Conservation (phyloP, 257 asterid genomes). For the Nicotiana tomentosiformis region DNA sequence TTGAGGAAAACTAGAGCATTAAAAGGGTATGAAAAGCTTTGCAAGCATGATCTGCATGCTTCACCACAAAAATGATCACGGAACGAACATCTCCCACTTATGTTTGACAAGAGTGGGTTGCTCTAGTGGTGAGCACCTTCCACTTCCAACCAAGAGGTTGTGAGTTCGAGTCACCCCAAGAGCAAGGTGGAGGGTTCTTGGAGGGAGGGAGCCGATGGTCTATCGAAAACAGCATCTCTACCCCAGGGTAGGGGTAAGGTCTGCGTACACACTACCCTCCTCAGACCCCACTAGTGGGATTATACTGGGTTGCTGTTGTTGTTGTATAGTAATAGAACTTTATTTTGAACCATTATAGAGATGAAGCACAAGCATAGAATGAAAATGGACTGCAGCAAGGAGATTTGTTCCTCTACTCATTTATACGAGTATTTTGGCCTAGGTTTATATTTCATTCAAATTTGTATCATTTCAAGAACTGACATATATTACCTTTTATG, state of each 20-base stretch:
- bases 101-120: no score
- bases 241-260: no score
- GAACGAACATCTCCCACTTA: background rate
- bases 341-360: background rate
- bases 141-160: no score
- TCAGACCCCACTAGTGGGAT: no score
- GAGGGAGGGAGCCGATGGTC: no score
- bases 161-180: no score
- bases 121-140: no score
- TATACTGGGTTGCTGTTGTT: no score
- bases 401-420: background rate
- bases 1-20: background rate
- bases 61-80: background rate
- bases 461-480: background rate
- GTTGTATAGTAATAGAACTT: background rate
- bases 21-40: background rate
- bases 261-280: no score
- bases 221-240: no score
- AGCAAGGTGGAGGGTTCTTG: no score
- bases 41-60: background rate
- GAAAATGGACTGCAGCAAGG: background rate
- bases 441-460: background rate
- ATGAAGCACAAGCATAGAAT: background rate
- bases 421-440: background rate
- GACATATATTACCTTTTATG: background rate